Conservation (phyloP, 1,139 yeast genomes). For the Debaryomycetaceae sp. region DNA sequence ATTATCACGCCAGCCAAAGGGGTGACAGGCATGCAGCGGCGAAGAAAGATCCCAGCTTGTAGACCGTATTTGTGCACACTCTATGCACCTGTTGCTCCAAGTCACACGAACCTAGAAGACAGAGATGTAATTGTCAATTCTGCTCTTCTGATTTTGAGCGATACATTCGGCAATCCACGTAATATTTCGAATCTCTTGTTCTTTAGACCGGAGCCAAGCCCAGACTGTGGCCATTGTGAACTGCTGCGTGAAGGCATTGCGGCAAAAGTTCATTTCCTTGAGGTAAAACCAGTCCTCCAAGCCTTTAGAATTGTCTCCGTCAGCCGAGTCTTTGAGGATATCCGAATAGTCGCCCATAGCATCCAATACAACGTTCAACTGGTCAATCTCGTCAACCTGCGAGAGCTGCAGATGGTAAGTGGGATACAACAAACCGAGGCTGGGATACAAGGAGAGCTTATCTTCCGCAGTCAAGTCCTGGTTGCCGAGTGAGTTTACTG, state of each 20-base stretch:
- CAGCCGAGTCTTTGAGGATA: conserved; percentile 51
- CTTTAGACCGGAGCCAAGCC: conserved; percentile 95
- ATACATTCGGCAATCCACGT: conserved; percentile 99
- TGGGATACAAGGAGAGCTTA: conserved; percentile 62
- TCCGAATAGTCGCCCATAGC: conserved; percentile 64
- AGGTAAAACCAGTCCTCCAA: conserved; percentile 91
- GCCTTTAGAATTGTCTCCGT: conserved; percentile 36
- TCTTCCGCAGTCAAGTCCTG: conserved; percentile 67
- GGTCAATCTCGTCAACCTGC: conserved; percentile 76
- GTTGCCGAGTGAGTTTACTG: conserved; percentile 74
- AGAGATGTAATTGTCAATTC: conserved; percentile 67
- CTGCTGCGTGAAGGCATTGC: conserved; percentile 92
- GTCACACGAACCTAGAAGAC: conserved; percentile 35
- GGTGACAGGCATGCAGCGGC: too few species aligned
- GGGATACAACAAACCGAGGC: conserved; percentile 73
- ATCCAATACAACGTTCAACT: conserved; percentile 62
- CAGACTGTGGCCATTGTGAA: conserved; percentile 84
- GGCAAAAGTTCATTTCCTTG: conserved; percentile 85
- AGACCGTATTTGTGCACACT: too few species aligned
- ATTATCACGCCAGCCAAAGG: too few species aligned
- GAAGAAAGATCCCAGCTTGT: too few species aligned
- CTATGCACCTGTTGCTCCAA: too few species aligned
- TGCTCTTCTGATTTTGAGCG: conserved; percentile 76
- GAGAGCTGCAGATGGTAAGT: conserved; percentile 61
- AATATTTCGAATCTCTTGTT: conserved; percentile 91